Base-by-base conservation (phyloP, 176 grass and related monocot genomes). In the Oryza punctata region DNA sequence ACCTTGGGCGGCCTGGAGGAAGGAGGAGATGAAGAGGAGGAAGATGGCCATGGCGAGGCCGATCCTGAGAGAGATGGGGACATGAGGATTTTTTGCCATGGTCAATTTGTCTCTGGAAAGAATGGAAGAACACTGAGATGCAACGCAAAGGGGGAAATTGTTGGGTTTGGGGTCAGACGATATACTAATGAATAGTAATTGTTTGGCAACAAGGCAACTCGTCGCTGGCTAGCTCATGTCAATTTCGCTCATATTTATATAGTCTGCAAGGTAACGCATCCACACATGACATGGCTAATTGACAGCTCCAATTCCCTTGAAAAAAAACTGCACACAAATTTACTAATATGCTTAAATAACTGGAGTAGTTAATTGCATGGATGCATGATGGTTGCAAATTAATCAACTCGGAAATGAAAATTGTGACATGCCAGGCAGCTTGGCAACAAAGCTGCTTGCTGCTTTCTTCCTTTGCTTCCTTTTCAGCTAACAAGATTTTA, bases 31-130 rank as follows among this genome's bases (percentile, higher is more conserved):
- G 21, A 50, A 23, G 12, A 78, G 18, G 24, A 79, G 52, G 38
- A 80, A 1, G 37, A 38, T 9, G 12, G 3, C 6, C 0, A 84
- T 23, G 46, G 59, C 2, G 40, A 82, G 25, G 7, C 4, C 10
- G 23, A 4, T 32, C 32, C 3, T 0, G 6, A 54, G n/a, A 32
- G 52, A 38, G 67, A 1, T 40, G 54, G 68, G 59, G 44, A 28
- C 33, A 46, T 12, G 0, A 60, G 10, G 59, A 9, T 52, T 28
- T 52, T 52, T 28, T 35, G 32, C 85, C 85, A 86, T 86, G 85
- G 77, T 21, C 70, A 63, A 0, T 54, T 38, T 65, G 16, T 27
- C 3, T 28, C 37, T 21, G 2, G 16, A 15, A 12, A 49, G 1
- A 21, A 18, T 33, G 59, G 27, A 33, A 24, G 3, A 25, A 16